phyloP scores from a whole-genome alignment of 2,329 filamentous ascomycete species.

The Scleromitrula shiraiana region DNA sequence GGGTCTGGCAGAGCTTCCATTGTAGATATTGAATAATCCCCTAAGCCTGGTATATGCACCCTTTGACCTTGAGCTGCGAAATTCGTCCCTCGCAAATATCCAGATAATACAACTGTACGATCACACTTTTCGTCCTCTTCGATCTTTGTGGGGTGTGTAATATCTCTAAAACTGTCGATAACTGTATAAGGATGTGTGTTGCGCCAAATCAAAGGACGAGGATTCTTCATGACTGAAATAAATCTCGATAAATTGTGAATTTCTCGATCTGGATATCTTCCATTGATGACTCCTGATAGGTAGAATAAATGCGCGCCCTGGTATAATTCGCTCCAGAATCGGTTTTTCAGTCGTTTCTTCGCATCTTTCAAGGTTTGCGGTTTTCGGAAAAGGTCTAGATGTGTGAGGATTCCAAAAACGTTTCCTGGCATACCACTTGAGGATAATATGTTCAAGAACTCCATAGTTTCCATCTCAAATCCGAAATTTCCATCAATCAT shows the following conservation, averaged over 20 bases:
- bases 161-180: conserved; percentile 88
- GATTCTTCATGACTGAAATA: conserved; percentile 98
- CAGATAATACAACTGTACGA: conserved; percentile 81
- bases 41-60: conserved; percentile 86
- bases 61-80: conserved; percentile 78
- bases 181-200: conserved; percentile 93
- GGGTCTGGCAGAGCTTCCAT: conserved; percentile 90
- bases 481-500: conserved; percentile 99
- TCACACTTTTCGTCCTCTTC: conserved; percentile 87
- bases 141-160: conserved; percentile 86
- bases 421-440: conserved; percentile 97
- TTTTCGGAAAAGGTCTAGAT: conserved; percentile 91
- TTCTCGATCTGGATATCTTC: conserved; percentile 91
- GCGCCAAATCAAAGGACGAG: conserved; percentile 88
- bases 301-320: conserved; percentile 97
- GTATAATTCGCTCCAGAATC: conserved; percentile 95
- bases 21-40: conserved; percentile 73
- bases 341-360: conserved; percentile 92
- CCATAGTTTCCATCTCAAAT: conserved; percentile 99
- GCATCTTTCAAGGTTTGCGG: conserved; percentile 85
- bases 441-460: conserved; percentile 91
- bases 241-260: conserved; percentile 93
- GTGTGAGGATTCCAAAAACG: conserved; percentile 93
- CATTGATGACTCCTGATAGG: conserved; percentile 91
- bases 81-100: conserved; percentile 90